These are phyloP conservation scores for Aspergillus bertholletiae DNA, from an alignment of 495 filamentous ascomycete species.

Conservation along the genomic window DNA sequence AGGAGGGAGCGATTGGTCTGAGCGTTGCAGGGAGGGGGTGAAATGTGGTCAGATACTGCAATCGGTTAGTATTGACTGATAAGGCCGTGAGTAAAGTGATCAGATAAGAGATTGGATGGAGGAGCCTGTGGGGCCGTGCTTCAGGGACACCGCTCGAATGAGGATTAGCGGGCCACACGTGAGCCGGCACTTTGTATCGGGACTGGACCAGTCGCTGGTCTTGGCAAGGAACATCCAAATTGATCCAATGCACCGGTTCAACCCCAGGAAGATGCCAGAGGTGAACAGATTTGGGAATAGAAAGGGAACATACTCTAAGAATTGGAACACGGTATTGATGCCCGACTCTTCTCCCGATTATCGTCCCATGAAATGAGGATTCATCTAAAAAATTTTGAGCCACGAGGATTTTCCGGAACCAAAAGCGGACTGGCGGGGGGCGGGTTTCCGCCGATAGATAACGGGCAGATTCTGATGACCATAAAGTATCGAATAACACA, in stretches of 20 bases:
- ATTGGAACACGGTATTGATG: neutral
- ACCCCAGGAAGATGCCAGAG: no score
- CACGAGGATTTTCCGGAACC: conserved; percentile 23
- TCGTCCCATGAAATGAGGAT: neutral
- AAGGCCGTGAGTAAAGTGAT: conserved; percentile 6
- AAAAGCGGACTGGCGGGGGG: conserved; percentile 13
- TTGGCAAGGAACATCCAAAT: neutral
- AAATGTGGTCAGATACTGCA: neutral
- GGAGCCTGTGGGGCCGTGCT: conserved; percentile 1
- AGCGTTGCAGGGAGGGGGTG: neutral
- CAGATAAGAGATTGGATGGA: conserved; percentile 3
- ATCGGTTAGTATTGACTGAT: neutral
- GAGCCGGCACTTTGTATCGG: neutral
- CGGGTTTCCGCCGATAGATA: conserved; percentile 34
- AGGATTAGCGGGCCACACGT: neutral
- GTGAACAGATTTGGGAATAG: no score
- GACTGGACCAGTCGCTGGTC: neutral
- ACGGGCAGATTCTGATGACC: conserved; percentile 36
- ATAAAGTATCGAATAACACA: conserved; percentile 37
- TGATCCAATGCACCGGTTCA: no score
- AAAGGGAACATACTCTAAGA: no score
- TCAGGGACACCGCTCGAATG: neutral
- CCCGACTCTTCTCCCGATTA: neutral
- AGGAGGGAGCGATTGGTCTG: neutral
- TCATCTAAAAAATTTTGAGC: neutral